Percentiles rank a stretch among this genome's conserved stretches.
Conservation (phyloP, 129 eudicot species). For the Pulicaria dysenterica region DNA sequence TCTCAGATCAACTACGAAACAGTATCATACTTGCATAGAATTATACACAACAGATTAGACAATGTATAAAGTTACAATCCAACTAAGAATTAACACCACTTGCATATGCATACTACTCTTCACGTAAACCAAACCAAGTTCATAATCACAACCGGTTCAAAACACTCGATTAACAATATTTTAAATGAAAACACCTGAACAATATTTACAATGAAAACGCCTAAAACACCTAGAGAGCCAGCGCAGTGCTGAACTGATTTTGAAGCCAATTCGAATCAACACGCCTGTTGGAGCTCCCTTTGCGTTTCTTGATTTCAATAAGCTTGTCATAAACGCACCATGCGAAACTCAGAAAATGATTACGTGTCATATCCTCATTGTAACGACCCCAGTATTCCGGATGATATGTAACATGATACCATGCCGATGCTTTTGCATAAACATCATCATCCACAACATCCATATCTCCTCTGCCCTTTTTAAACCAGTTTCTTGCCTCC, state of each 20-base stretch:
- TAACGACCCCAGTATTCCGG: constrained; percentile 61
- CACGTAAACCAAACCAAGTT: no score
- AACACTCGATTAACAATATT: no score
- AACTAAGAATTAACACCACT: no score
- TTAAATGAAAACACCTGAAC: no score
- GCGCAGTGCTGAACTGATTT: constrained; percentile 14
- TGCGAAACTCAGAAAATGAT: constrained; percentile 75
- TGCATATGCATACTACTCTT: no score
- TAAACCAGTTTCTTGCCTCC: constrained; percentile 77
- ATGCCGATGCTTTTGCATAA: constrained; percentile 78
- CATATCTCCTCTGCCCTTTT: constrained; percentile 32
- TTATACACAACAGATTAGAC: no score
- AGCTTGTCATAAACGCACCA: constrained; percentile 84
- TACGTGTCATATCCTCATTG: constrained; percentile 51
- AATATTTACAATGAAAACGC: no score
- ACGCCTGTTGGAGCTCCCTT: constrained; percentile 22
- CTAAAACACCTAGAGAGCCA: constrained; percentile 14
- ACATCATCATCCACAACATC: constrained; percentile 36
- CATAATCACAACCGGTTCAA: no score
- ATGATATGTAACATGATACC: constrained; percentile 86
- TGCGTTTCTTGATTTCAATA: constrained; percentile 59
- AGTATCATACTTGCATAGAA: no score
- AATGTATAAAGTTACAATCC: no score
- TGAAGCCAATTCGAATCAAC: constrained; percentile 24
- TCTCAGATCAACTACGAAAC: no score